Base-by-base conservation (phyloP, 169 alveolate species). In the Plasmodium gaboni region DNA sequence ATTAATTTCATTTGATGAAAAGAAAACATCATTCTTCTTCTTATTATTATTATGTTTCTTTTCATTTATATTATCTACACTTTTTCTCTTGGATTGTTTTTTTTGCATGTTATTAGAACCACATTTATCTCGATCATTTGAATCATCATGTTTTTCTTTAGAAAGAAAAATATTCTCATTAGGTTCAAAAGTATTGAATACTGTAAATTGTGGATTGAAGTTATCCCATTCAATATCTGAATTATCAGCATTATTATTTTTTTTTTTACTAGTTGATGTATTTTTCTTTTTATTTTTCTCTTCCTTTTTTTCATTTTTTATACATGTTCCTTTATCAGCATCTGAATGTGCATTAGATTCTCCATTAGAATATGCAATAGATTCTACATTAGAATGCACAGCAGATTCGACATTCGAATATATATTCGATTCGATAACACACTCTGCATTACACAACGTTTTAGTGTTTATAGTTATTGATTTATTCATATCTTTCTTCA, bases 211-310 rank as follows among this genome's bases (percentile, higher is more conserved):
- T 3, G 93, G 89, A 38, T 87, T 74, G 24, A 74, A 74, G 13
- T 65, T 68, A 17, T 67, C 88, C 88, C 92, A 74, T 61, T 80
- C 88, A 44, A 50, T 61, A 73, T 72, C 91, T 1, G 88, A 68
- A n/a, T 87, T 32, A 17, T 68, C 71, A 2, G 50, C 65, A 42
- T 61, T 63, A 26, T 42, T 55, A 51, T 38, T 63, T 55, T 42
- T 70, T 57, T 60, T 68, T 15, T 26, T 28, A 22, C 15, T 80
- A 59, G 24, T 60, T 51, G 44, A 48, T 1, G 67, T 13, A 22
- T 13, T 44, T 38, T 6, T 44, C 38, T 57, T 68, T 69, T 69
- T 64, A 26, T 57, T 60, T n/a, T 61, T 32, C 15, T 50, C 46
- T 51, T 68, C 67, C 19, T 74, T 60, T 32, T 6, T 9, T 12